Base-by-base conservation (phyloP, 805 yeast species). In the Saccharomycopsis guyanensis region DNA sequence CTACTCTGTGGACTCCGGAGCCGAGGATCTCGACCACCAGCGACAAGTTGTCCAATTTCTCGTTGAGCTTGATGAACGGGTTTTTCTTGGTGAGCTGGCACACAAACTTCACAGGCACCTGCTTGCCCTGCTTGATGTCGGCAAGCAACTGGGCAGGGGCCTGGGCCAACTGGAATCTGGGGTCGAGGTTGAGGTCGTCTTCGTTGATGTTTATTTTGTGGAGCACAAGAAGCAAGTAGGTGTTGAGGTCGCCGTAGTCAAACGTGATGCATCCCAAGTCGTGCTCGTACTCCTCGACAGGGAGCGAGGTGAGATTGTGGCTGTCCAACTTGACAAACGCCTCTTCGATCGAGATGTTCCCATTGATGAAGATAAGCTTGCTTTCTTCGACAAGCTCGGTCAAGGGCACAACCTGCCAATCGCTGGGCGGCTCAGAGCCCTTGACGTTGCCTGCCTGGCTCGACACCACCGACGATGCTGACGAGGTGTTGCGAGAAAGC, bases 1-100 rank as follows among this genome's bases (percentile, higher is more conserved):
- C 96, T 18, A 91, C 78, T 59, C 98, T 73, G 66, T 93, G 98
- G 2, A 89, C 96, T 18, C 98, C 98, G 34, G 85, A 77, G n/a
- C 97, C 97, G 51, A 91, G 69, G 10, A 85, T 79, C 62, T 87
- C 94, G 56, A 86, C 84, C 2, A 86, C 96, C 3, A 77, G 73
- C 36, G 81, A 71, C 43, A 91, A 67, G 18, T 80, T 75, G 46
- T 82, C 88, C 19, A 65, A 55, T 15, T 70, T 59, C 56, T 86
- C 88, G 38, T 78, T 75, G 48, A 93, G 68, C 59, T 86, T 84
- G 51, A 84, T 73, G 59, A 89, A 87, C 2, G 95, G 95, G 58
- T 87, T 91, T 60, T 89, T 89, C 27, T 87, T 88, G 19, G 91
- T 82, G 51, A 93, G 66, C 56, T 79, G 80, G 42, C 88, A 80